Conservation (phyloP, 768 basidiomycete species). For the Leccinum olivaceopallidum region DNA sequence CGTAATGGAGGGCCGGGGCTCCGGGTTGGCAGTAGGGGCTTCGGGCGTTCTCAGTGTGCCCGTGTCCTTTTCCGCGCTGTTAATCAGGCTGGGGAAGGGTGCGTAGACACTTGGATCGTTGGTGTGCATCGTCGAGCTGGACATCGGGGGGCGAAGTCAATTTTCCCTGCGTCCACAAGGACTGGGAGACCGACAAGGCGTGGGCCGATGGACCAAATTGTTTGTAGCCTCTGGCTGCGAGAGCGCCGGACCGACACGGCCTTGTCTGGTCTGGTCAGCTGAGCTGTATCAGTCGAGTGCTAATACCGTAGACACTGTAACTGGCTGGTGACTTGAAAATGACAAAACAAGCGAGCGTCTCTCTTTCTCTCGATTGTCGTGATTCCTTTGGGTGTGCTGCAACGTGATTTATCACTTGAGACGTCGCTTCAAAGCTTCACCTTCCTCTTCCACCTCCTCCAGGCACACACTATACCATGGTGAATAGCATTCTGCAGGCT, state of each 20-base stretch:
- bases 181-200: constrained; percentile 17
- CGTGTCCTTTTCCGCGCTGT: constrained; percentile 14
- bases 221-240: neutral
- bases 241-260: no score
- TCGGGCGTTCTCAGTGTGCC: constrained; percentile 11
- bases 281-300: no score
- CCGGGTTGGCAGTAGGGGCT: constrained; percentile 7
- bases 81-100: constrained; percentile 19
- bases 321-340: constrained; percentile 30
- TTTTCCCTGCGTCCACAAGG: constrained; percentile 10
- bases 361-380: constrained; percentile 5
- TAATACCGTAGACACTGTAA: neutral
- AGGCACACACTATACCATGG: constrained; percentile 20
- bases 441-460: neutral
- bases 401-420: constrained; percentile 13
- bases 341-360: constrained; percentile 30
- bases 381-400: constrained; percentile 7
- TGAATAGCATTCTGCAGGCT: constrained; percentile 6
- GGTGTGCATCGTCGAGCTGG: constrained; percentile 26
- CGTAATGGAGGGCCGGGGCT: neutral
- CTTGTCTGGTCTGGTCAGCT: no score
- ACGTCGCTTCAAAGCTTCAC: neutral
- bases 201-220: constrained; percentile 7
- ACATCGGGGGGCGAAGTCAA: constrained; percentile 21
- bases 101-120: constrained; percentile 27